A percentile compares a stretch with the other conserved stretches of the same genome.
Conservation (phyloP, 371 early-diverging fungal genomes). For the Zychaea mexicana region DNA sequence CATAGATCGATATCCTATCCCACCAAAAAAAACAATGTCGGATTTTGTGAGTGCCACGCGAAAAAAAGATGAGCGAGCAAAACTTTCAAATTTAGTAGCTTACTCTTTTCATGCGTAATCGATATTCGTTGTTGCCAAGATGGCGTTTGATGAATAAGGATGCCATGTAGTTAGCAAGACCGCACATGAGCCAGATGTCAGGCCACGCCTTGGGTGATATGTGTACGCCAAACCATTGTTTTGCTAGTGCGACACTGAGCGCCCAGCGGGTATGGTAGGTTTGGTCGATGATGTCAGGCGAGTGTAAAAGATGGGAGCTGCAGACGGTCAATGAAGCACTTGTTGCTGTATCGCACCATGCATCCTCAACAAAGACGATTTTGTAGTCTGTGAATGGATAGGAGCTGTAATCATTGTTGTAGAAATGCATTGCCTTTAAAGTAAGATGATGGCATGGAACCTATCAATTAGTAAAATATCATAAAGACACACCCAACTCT, state of each 20-base stretch:
- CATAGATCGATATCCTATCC: constrained; percentile 82
- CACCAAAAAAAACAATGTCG: background rate
- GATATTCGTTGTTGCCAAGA: constrained; percentile 89
- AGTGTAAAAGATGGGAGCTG: constrained; percentile 73
- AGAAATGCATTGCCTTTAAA: constrained; percentile 85
- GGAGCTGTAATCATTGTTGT: constrained; percentile 83
- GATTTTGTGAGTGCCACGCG: background rate
- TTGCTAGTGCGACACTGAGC: constrained; percentile 76
- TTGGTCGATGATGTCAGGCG: constrained; percentile 82
- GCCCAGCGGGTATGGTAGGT: constrained; percentile 77
- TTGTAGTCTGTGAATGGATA: constrained; percentile 89
- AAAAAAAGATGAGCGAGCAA: no score
- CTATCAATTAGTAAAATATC: constrained; percentile 3
- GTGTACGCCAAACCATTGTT: constrained; percentile 94
- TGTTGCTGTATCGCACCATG: constrained; percentile 63
- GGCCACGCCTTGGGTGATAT: constrained; percentile 80
- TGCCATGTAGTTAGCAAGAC: constrained; percentile 78
- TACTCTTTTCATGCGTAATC: constrained; percentile 79
- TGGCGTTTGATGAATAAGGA: constrained; percentile 75
- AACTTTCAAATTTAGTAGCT: background rate
- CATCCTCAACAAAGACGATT: constrained; percentile 87
- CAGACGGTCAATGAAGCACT: constrained; percentile 75
- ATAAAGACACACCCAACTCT: background rate
- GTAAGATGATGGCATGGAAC: no score
- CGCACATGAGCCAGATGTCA: constrained; percentile 89